phyloP scores from a whole-genome alignment of 2,329 filamentous ascomycete species.

The Aureobasidium subglaciale region DNA sequence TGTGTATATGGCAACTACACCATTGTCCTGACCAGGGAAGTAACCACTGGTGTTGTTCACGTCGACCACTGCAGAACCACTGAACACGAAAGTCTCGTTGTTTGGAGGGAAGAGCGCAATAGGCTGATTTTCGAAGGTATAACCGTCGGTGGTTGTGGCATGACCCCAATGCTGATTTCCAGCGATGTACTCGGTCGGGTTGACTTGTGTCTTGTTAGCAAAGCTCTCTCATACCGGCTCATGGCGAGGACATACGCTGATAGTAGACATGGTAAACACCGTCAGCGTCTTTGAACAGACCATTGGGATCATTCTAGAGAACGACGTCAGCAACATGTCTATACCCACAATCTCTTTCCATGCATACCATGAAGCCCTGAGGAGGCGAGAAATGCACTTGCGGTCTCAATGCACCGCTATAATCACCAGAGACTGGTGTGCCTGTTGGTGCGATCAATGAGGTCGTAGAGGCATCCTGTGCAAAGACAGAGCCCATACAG shows the following conservation, averaged over 20 bases:
- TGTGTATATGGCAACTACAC: constrained; percentile 56
- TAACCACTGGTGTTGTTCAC: constrained; percentile 59
- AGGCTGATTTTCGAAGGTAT: constrained; percentile 58
- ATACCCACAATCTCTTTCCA: constrained; percentile 15
- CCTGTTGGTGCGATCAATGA: constrained; percentile 13
- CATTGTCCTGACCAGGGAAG: constrained; percentile 53
- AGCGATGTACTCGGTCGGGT: constrained; percentile 42
- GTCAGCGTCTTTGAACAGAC: constrained; percentile 52
- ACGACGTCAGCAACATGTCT: constrained; percentile 10
- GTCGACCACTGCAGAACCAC: constrained; percentile 53
- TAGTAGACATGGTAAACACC: constrained; percentile 60
- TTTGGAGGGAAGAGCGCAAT: constrained; percentile 54
- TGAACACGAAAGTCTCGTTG: constrained; percentile 47
- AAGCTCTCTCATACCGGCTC: too few relatives aligned
- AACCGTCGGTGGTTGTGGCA: constrained; percentile 52
- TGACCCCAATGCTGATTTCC: constrained; percentile 63
- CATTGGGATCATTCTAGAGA: constrained; percentile 54
- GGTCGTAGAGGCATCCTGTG: constrained; percentile 2
- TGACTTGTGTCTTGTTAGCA: constrained; percentile 31
- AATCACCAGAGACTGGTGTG: constrained; percentile 17
- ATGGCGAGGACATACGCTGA: constrained; percentile 41
- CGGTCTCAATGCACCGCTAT: constrained; percentile 17
- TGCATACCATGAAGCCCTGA: constrained; percentile 16
- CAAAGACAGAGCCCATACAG: neutral
- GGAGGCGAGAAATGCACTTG: constrained; percentile 20